phyloP scores from a whole-genome alignment of 331 rosid genomes.

The Quercus lobata region DNA sequence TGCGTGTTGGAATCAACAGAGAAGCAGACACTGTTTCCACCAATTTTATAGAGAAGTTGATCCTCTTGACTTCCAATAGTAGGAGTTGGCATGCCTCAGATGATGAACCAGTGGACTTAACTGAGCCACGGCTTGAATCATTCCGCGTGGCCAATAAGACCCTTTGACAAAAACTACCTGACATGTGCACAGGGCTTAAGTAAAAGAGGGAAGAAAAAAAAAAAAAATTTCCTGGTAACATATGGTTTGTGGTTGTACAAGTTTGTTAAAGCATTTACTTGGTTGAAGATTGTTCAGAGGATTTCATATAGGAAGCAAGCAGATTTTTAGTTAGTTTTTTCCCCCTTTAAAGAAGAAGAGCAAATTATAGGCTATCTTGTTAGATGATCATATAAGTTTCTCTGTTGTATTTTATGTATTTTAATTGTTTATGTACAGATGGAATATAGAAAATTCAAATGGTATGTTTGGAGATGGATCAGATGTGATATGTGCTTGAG shows the following conservation, averaged over 20 bases:
- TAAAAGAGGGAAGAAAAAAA: slow-evolving; percentile 5
- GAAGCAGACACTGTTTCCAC: slow-evolving; percentile 38
- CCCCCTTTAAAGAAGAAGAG: slow-evolving; percentile 12
- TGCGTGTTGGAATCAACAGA: slow-evolving; percentile 23
- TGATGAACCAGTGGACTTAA: slow-evolving; percentile 72
- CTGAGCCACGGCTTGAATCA: slow-evolving; percentile 87
- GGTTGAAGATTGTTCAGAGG: slow-evolving; percentile 1
- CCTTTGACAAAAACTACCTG: slow-evolving; percentile 11
- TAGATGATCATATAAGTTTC: slow-evolving; percentile 10
- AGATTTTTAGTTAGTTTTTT: slow-evolving; percentile 3
- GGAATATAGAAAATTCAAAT: slow-evolving; percentile 9
- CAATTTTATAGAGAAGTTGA: slow-evolving; percentile 44
- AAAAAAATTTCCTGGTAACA: background rate
- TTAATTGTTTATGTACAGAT: slow-evolving; percentile 33
- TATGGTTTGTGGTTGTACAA: background rate
- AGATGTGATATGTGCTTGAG: background rate
- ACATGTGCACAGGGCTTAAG: background rate
- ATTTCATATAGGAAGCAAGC: slow-evolving; percentile 18
- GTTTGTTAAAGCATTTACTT: slow-evolving; percentile 2
- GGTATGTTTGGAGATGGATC: slow-evolving; percentile 19
- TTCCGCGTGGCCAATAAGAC: slow-evolving; percentile 49
- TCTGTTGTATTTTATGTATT: slow-evolving; percentile 2
- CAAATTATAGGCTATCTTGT: slow-evolving; percentile 12
- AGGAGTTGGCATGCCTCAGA: slow-evolving; percentile 46
- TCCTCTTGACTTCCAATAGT: slow-evolving; percentile 48